Conservation (phyloP, 2,329 filamentous ascomycete genomes). For the Neurospora crassa region DNA sequence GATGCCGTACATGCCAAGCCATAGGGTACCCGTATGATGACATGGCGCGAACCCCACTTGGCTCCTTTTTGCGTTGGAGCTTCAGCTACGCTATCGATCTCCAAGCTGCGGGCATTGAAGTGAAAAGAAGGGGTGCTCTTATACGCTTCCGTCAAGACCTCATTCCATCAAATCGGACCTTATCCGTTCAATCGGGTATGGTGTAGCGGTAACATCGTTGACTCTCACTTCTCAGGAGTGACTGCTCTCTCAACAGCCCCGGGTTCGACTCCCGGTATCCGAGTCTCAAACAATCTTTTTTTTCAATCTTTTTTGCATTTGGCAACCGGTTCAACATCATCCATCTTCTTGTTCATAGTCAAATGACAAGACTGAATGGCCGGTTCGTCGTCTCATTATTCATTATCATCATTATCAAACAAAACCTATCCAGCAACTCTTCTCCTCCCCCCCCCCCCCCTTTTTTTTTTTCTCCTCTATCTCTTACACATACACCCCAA, state of each 20-base stretch:
- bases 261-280: neutral
- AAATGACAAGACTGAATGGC: neutral
- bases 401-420: neutral
- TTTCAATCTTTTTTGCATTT: neutral
- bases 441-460: neutral
- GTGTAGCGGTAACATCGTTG: no score
- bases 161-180: neutral
- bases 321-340: neutral
- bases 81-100: neutral
- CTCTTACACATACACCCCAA: constrained; percentile 18
- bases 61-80: neutral
- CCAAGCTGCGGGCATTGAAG: neutral
- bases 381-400: neutral
- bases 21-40: neutral
- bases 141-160: neutral
- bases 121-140: neutral
- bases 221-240: no score
- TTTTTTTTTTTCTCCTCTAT: neutral
- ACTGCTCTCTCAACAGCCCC: neutral
- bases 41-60: neutral
- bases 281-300: neutral
- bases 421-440: neutral
- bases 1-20: neutral
- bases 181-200: neutral
- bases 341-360: neutral